These are phyloP conservation scores for Dentipellis fragilis DNA, from an alignment of 768 basidiomycete genomes.

Conservation along the genomic window DNA sequence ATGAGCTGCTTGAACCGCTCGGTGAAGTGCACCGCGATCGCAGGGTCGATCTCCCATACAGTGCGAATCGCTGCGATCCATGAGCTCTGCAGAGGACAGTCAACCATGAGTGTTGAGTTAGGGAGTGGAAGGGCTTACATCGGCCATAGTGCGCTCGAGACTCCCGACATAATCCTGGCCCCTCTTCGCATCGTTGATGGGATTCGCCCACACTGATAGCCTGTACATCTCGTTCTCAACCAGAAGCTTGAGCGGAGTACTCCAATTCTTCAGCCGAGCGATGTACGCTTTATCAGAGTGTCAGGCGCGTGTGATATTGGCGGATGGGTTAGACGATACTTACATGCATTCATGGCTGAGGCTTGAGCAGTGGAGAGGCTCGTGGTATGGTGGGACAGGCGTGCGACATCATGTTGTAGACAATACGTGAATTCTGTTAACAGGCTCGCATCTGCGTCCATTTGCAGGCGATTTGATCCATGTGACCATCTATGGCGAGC, in stretches of 20 bases:
- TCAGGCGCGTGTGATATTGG: neutral
- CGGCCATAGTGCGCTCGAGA: constrained; percentile 48
- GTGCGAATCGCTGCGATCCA: constrained; percentile 65
- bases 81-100: constrained; percentile 29
- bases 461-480: constrained; percentile 87
- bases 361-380: constrained; percentile 49
- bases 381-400: constrained; percentile 46
- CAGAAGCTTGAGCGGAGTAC: constrained; percentile 69
- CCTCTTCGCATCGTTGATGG: constrained; percentile 63
- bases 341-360: constrained; percentile 18
- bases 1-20: constrained; percentile 74
- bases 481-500: constrained; percentile 71
- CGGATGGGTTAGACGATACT: constrained; percentile 16
- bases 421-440: constrained; percentile 76
- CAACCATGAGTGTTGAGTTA: neutral
- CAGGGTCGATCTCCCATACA: constrained; percentile 77
- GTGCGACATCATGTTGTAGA: constrained; percentile 63
- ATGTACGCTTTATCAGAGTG: constrained; percentile 37
- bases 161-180: constrained; percentile 49
- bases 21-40: constrained; percentile 71
- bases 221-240: constrained; percentile 88
- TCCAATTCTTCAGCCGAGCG: constrained; percentile 48
- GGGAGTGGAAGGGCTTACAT: constrained; percentile 33
- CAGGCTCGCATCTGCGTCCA: constrained; percentile 81
- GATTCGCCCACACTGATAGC: constrained; percentile 85